These are phyloP conservation scores for Mycotypha africana DNA, from an alignment of 371 early-diverging fungal species.

Conservation along the genomic window DNA sequence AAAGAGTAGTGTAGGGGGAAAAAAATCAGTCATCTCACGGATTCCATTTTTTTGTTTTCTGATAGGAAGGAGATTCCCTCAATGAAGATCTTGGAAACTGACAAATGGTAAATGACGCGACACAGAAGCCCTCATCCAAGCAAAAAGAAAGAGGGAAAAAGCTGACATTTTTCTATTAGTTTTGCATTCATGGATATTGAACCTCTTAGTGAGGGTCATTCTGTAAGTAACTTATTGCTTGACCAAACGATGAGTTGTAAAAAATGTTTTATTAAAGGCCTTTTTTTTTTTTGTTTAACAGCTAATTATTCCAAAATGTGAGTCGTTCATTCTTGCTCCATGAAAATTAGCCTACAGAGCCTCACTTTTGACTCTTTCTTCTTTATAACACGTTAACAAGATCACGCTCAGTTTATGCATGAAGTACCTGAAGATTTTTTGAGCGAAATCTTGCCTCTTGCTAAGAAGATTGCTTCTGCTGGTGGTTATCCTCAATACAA, in stretches of 20 bases:
- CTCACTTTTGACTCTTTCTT: background rate
- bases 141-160: too few relatives aligned
- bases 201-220: slow-evolving; percentile 77
- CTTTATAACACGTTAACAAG: too few relatives aligned
- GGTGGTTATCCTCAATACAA: slow-evolving; percentile 74
- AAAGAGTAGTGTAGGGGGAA: too few relatives aligned
- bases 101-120: slow-evolving; percentile 44
- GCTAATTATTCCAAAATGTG: slow-evolving; percentile 86
- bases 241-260: too few relatives aligned
- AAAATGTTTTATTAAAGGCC: too few relatives aligned
- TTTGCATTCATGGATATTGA: slow-evolving; percentile 74
- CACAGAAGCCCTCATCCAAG: background rate
- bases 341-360: too few relatives aligned
- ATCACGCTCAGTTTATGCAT: slow-evolving; percentile 87
- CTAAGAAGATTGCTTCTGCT: slow-evolving; percentile 79
- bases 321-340: too few relatives aligned
- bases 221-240: slow-evolving; percentile 58
- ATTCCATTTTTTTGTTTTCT: background rate
- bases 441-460: slow-evolving; percentile 77
- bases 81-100: slow-evolving; percentile 76
- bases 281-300: slow-evolving; percentile 15
- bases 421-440: slow-evolving; percentile 83
- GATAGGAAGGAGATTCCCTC: slow-evolving; percentile 78
- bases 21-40: too few relatives aligned
- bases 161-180: slow-evolving; percentile 16